phyloP scores from a whole-genome alignment of 805 yeast species.

The Candida parachauliodes region DNA sequence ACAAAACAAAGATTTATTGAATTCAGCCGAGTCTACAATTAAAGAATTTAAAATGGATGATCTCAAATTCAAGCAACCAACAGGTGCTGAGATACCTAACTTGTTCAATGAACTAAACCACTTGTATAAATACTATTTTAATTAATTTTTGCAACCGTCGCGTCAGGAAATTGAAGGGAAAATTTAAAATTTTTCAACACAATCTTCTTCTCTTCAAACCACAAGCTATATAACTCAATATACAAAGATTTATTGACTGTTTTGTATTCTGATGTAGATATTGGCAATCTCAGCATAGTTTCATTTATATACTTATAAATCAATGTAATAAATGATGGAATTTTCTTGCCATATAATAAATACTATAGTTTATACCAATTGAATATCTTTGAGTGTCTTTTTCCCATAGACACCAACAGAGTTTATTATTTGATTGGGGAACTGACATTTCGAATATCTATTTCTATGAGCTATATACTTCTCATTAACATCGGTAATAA shows the following conservation, averaged over 20 bases:
- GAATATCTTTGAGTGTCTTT: conserved; percentile 18
- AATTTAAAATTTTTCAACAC: too few relatives aligned
- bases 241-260: too few relatives aligned
- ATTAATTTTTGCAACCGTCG: too few relatives aligned
- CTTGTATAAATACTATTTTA: conserved; percentile 5
- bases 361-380: conserved; percentile 17
- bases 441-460: conserved; percentile 15
- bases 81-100: conserved; percentile 28
- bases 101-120: conserved; percentile 32
- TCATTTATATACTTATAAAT: conserved; percentile 28
- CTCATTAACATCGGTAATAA: conserved; percentile 1
- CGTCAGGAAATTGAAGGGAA: too few relatives aligned
- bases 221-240: too few relatives aligned
- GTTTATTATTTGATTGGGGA: conserved; percentile 18
- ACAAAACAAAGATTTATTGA: conserved; percentile 27
- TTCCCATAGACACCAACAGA: conserved; percentile 11
- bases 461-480: not conserved
- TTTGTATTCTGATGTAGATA: conserved; percentile 5
- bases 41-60: conserved; percentile 8
- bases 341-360: conserved; percentile 37
- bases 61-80: conserved; percentile 20
- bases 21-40: conserved; percentile 8
- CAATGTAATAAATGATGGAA: conserved; percentile 44
- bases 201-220: too few relatives aligned
- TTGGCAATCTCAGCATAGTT: conserved; percentile 47